Percentiles rank a stretch among this genome's conserved stretches.
These are phyloP conservation scores for Tricholoma sp. DNA, from an alignment of 768 basidiomycete genomes.

Conservation along the genomic window DNA sequence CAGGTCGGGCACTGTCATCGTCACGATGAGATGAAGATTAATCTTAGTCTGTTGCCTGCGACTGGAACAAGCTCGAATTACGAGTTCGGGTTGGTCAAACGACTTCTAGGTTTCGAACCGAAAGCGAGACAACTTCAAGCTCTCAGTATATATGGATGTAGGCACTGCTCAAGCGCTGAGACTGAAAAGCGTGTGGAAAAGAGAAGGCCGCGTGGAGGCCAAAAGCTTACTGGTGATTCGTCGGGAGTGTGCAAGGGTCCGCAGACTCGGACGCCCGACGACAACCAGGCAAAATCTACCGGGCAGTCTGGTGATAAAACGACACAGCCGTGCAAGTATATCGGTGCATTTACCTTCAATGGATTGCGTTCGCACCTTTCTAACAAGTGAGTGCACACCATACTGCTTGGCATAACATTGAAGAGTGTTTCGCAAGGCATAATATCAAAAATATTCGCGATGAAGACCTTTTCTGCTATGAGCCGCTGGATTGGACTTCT, in stretches of 20 bases:
- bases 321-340: not conserved
- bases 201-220: not conserved
- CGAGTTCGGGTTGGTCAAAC: not conserved
- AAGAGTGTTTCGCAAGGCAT: conserved; percentile 36
- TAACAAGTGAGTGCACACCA: not conserved
- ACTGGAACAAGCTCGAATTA: conserved; percentile 9
- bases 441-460: conserved; percentile 39
- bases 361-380: conserved; percentile 58
- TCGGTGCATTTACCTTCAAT: conserved; percentile 35
- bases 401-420: conserved; percentile 3
- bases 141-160: conserved; percentile 43
- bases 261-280: not conserved
- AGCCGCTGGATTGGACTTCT: conserved; percentile 1
- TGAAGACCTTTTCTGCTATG: conserved; percentile 42
- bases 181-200: not conserved
- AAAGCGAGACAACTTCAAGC: conserved; percentile 26
- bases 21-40: conserved; percentile 49
- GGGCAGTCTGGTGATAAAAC: not conserved
- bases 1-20: conserved; percentile 62
- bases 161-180: conserved; percentile 35
- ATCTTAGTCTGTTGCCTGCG: conserved; percentile 24
- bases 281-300: not conserved
- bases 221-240: not conserved
- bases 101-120: conserved; percentile 6
- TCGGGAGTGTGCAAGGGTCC: not conserved